phyloP scores from a whole-genome alignment of 2,329 filamentous ascomycete species.

The Trichoderma cornu-damae region DNA sequence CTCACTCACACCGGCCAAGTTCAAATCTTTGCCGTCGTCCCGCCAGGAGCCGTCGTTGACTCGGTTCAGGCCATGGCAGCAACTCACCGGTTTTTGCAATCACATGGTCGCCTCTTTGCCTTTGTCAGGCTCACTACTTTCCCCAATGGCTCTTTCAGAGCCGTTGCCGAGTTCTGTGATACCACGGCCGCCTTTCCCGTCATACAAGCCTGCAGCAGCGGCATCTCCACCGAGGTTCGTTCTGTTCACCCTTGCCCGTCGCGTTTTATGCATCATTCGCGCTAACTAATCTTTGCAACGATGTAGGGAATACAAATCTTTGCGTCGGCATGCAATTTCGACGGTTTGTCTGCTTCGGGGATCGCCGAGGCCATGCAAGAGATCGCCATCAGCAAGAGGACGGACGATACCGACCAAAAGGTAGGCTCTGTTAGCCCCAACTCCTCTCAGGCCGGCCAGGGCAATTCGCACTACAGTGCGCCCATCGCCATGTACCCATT shows the following conservation, averaged over 20 bases:
- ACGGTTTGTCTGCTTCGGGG: slow-evolving; percentile 7
- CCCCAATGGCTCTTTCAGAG: slow-evolving; percentile 41
- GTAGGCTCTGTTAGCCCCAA: slow-evolving; percentile 7
- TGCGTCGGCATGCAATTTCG: slow-evolving; percentile 21
- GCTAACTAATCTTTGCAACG: too few species aligned
- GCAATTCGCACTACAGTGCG: slow-evolving; percentile 24
- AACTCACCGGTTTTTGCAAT: slow-evolving; percentile 35
- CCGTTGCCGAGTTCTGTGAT: slow-evolving; percentile 51
- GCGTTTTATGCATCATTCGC: too few species aligned
- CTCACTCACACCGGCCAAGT: slow-evolving; percentile 28
- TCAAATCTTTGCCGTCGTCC: slow-evolving; percentile 26
- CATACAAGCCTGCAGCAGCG: slow-evolving; percentile 33
- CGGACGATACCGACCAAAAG: slow-evolving; percentile 16
- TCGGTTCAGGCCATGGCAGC: slow-evolving; percentile 35
- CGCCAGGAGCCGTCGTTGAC: slow-evolving; percentile 21
- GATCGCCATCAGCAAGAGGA: slow-evolving; percentile 21
- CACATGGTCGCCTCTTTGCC: slow-evolving; percentile 49
- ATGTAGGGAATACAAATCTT: slow-evolving; percentile 26
- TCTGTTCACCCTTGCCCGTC: too few species aligned
- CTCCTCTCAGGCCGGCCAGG: slow-evolving; percentile 7
- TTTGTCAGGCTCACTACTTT: slow-evolving; percentile 41
- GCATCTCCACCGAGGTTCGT: slow-evolving; percentile 27
- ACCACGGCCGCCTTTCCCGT: slow-evolving; percentile 40
- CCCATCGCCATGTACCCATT: slow-evolving; percentile 32
- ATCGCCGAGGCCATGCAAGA: slow-evolving; percentile 22